phyloP scores from a whole-genome alignment of 441 rosid species.

The Melastoma candidum region DNA sequence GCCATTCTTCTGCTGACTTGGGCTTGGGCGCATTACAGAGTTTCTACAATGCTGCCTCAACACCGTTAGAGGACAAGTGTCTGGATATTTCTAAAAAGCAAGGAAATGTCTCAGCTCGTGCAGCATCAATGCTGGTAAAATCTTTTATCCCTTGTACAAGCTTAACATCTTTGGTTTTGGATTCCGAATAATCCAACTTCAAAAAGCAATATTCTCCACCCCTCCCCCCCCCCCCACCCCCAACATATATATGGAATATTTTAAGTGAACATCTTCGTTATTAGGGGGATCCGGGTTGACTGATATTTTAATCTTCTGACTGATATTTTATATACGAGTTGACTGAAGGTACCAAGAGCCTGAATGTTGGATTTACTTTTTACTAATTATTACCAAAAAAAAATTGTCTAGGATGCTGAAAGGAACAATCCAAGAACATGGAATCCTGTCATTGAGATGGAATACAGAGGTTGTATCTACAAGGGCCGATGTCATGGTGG shows the following conservation, averaged over 20 bases:
- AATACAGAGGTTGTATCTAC: conserved; percentile 84
- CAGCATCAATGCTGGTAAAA: conserved; percentile 94
- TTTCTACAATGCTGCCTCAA: conserved; percentile 44
- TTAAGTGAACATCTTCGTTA: too few species aligned
- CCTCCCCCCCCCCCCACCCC: too few species aligned
- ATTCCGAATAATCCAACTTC: too few species aligned
- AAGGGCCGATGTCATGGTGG: conserved; percentile 91
- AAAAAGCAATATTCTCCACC: too few species aligned
- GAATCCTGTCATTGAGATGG: conserved; percentile 78
- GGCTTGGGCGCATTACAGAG: conserved; percentile 46
- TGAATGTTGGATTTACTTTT: too few species aligned
- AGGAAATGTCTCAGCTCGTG: conserved; percentile 74
- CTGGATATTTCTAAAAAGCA: conserved; percentile 54
- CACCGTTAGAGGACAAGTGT: conserved; percentile 42
- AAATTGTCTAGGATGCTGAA: conserved; percentile 62
- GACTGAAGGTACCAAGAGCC: too few species aligned
- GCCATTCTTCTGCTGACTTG: conserved; percentile 33
- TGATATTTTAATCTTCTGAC: too few species aligned
- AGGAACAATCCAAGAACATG: conserved; percentile 74
- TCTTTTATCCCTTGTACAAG: conserved; percentile 7
- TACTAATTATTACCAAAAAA: too few species aligned
- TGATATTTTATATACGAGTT: not conserved
- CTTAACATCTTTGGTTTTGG: too few species aligned
- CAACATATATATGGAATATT: too few species aligned
- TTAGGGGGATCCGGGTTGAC: too few species aligned